Evolutionary conservation across 805 yeast genomes (phyloP).

Genomic region (Starmerella vitae): DNA sequence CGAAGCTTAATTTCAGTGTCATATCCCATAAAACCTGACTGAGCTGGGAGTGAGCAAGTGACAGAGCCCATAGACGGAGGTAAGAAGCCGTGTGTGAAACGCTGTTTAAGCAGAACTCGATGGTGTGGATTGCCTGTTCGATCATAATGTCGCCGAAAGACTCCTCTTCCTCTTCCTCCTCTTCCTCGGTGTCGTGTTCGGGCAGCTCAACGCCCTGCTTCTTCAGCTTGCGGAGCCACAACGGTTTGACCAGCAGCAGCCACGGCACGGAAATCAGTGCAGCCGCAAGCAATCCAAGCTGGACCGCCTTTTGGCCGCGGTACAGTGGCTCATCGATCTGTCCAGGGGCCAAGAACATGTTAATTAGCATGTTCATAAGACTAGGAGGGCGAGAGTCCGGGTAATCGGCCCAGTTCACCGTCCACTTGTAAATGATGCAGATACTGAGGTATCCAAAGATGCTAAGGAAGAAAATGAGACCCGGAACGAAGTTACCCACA

Average conservation of each 20-base stretch:
- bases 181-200: slow-evolving; percentile 23
- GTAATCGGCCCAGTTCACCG: slow-evolving; percentile 73
- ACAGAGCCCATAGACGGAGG: slow-evolving; percentile 89
- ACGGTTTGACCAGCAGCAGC: slow-evolving; percentile 73
- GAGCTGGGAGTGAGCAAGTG: slow-evolving; percentile 91
- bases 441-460: slow-evolving; percentile 86
- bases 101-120: slow-evolving; percentile 92
- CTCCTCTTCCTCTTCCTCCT: slow-evolving; percentile 25
- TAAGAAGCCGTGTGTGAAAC: slow-evolving; percentile 97
- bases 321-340: slow-evolving; percentile 66
- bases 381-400: slow-evolving; percentile 83
- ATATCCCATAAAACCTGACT: slow-evolving; percentile 89
- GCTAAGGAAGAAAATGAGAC: slow-evolving; percentile 87
- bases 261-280: slow-evolving; percentile 90
- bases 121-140: slow-evolving; percentile 94
- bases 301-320: slow-evolving; percentile 65
- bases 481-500: slow-evolving; percentile 87
- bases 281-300: slow-evolving; percentile 52
- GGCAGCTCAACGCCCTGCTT: slow-evolving; percentile 35
- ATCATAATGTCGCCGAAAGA: slow-evolving; percentile 84
- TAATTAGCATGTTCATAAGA: slow-evolving; percentile 81
- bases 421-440: slow-evolving; percentile 86
- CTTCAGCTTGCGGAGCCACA: slow-evolving; percentile 44
- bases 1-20: slow-evolving; percentile 79
- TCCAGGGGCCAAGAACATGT: slow-evolving; percentile 93